Conservation (phyloP, 78 protist genomes). For the Monosiga brevicollis region DNA sequence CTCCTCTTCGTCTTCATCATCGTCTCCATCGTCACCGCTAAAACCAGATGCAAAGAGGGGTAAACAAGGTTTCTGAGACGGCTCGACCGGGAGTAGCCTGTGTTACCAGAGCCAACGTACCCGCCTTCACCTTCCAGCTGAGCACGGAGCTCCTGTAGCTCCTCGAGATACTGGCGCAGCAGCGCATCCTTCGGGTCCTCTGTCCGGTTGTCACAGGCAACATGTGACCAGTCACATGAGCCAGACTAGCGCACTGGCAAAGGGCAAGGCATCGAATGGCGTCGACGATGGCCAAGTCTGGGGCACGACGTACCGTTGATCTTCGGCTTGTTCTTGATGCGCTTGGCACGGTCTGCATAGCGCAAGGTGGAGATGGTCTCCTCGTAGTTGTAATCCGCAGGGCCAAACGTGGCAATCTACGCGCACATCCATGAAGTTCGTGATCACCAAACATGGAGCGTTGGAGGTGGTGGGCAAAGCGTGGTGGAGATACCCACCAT, state of each 20-base stretch:
- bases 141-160: conserved; percentile 12
- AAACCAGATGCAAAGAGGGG: too few relatives aligned
- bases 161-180: conserved; percentile 53
- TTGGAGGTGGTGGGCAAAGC: too few relatives aligned
- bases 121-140: neutral
- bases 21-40: neutral
- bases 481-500: conserved; percentile 74
- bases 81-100: too few relatives aligned
- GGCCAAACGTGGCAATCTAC: conserved; percentile 59
- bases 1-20: neutral
- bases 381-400: conserved; percentile 62
- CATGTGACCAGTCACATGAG: too few relatives aligned
- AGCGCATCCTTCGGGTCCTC: conserved; percentile 83
- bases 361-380: conserved; percentile 67
- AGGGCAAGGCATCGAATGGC: neutral
- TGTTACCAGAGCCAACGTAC: too few relatives aligned
- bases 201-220: too few relatives aligned
- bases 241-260: too few relatives aligned
- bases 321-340: conserved; percentile 76
- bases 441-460: neutral
- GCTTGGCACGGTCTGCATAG: conserved; percentile 71
- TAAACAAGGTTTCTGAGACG: too few relatives aligned
- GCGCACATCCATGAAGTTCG: neutral
- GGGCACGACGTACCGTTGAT: conserved; percentile 33
- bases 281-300: neutral